These are phyloP conservation scores for Aspergillus vadensis DNA, from an alignment of 2,329 filamentous ascomycete species.

Conservation along the genomic window DNA sequence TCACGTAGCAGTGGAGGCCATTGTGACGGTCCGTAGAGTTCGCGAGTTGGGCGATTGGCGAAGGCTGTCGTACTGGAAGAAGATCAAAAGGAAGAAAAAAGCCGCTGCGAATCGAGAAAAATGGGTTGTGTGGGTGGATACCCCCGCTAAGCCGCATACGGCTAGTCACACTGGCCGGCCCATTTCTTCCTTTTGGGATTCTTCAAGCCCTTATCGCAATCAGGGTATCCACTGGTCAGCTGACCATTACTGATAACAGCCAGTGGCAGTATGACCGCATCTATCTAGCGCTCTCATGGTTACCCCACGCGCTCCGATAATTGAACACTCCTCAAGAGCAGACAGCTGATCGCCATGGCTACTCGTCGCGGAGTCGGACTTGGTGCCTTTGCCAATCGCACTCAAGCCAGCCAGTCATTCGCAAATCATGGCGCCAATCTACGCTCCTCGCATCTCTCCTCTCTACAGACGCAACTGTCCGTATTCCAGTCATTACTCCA, in stretches of 20 bases:
- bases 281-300: not conserved
- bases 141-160: conserved; percentile 24
- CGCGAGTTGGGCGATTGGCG: conserved; percentile 43
- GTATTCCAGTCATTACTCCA: conserved; percentile 95
- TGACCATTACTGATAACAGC: conserved; percentile 18
- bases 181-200: conserved; percentile 7
- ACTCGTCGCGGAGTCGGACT: conserved; percentile 73
- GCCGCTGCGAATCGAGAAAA: conserved; percentile 16
- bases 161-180: conserved; percentile 1
- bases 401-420: conserved; percentile 83
- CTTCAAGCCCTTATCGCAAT: conserved; percentile 27
- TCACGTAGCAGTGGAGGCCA: conserved; percentile 66
- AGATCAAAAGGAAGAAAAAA: conserved; percentile 28
- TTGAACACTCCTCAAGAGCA: not conserved
- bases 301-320: not conserved
- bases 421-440: conserved; percentile 85
- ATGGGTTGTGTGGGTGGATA: conserved; percentile 39
- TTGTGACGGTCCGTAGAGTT: conserved; percentile 54
- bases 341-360: conserved; percentile 39
- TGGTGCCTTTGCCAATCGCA: conserved; percentile 83
- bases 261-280: not conserved
- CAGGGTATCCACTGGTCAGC: conserved; percentile 29
- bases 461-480: conserved; percentile 87
- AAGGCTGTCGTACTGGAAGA: conserved; percentile 39
- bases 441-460: conserved; percentile 79